phyloP scores from a whole-genome alignment of 106 monocot species.

The Platanthera zijinensis region DNA sequence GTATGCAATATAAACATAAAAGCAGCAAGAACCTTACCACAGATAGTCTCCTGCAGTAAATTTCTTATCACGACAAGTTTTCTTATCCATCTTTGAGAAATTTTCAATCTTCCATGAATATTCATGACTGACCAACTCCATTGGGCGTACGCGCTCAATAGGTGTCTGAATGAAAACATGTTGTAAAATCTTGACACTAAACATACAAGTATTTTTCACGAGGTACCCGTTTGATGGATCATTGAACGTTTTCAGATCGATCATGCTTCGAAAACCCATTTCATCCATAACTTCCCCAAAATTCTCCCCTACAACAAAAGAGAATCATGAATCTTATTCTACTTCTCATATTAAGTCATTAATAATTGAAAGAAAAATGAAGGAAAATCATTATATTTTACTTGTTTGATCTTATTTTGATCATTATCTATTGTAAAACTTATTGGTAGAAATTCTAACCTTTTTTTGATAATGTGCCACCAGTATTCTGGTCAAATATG shows the following conservation, averaged over 20 bases:
- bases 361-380: background rate
- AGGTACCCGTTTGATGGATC: background rate
- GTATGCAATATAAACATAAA: too few species aligned
- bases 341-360: background rate
- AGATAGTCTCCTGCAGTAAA: constrained; percentile 2
- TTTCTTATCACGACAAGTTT: background rate
- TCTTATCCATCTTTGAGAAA: constrained; percentile 2
- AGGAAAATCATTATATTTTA: too few species aligned
- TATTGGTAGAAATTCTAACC: background rate
- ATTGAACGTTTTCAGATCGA: constrained; percentile 1
- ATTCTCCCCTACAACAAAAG: constrained; percentile 2
- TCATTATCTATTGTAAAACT: too few species aligned
- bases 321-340: background rate
- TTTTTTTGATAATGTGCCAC: background rate
- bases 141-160: background rate
- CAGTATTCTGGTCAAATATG: constrained; percentile 6
- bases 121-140: constrained; percentile 6
- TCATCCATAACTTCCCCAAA: background rate
- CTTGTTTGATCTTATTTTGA: too few species aligned
- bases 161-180: constrained; percentile 3
- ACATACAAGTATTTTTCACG: background rate
- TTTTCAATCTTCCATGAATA: constrained; percentile 7
- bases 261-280: background rate
- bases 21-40: background rate
- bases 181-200: constrained; percentile 8